Evolutionary conservation across 495 filamentous ascomycete genomes (phyloP), one percentile per base, ranked within the genome.

Genomic region (Penicillium macrosclerotiorum): DNA sequence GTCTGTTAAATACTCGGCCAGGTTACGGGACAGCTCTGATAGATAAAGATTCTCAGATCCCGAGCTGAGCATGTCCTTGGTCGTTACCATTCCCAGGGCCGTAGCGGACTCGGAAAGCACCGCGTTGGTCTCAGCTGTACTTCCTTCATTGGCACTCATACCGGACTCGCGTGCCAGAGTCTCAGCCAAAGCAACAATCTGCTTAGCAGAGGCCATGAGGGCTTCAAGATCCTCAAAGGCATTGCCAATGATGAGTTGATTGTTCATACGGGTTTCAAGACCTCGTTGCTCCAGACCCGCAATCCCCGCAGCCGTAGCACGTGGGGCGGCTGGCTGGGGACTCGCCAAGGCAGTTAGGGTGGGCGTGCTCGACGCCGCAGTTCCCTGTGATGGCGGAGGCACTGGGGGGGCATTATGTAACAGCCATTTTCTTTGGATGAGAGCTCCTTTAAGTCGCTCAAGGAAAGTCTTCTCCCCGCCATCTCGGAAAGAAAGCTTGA

Each of bases 171-270:
- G 76, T 7, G 89, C 82, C 47, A 99, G 90, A 8, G 78, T 84
- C 65, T 97, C 93, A 3, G 93, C 93, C 22, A 98, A 82, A 4
- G 90, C 89, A 17, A 97, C 83, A 35, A 99, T 86, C 55, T 97
- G 87, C 60, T 96, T 96, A 6, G 94, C 93, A 8, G 90, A 95
- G 3, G 90, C 88, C 91, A 96, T 97, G 32, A 99, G 77, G 2
- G 94, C 90, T 59, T 96, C 91, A 11, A 99, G 78, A 63, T 99
- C 93, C 58, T 97, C 93, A 58, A 98, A 97, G 2, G 94, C 90
- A 57, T 81, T 89, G 29, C 92, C 91, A 39, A 98, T 95, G 20
- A 96, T 86, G 5, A 89, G 59, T 59, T 96, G 89, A 55, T 96
- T 97, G 63, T 94, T 94, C 65, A 83, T 90, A 26, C 90, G 82